Conservation (phyloP, 495 filamentous ascomycete species). For the Oleoguttula mirabilis region DNA sequence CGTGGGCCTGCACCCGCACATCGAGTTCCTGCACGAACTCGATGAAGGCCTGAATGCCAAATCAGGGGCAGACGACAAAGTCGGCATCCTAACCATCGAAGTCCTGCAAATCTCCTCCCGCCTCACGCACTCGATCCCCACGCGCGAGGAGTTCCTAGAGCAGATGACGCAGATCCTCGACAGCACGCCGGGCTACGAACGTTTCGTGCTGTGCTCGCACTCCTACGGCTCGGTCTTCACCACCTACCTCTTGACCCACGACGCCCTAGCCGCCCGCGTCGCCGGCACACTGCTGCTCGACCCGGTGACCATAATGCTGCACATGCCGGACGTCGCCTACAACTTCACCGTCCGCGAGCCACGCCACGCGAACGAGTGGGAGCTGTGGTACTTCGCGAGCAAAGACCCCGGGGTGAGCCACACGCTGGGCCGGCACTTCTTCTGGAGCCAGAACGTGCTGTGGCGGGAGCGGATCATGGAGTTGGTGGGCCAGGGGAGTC, state of each 20-base stretch:
- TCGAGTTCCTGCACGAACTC: constrained; percentile 18
- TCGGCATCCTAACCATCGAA: constrained; percentile 26
- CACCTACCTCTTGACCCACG: constrained; percentile 19
- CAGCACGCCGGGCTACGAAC: constrained; percentile 10
- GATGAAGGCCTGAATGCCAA: constrained; percentile 12
- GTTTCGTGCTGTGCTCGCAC: constrained; percentile 23
- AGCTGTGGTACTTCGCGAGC: constrained; percentile 24
- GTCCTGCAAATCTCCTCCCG: constrained; percentile 23
- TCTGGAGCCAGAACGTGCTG: constrained; percentile 25
- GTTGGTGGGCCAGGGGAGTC: constrained; percentile 22
- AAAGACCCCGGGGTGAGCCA: constrained; percentile 22
- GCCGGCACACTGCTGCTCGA: constrained; percentile 22
- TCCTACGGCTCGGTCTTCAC: constrained; percentile 25
- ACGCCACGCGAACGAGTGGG: constrained; percentile 21
- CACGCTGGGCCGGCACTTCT: constrained; percentile 24
- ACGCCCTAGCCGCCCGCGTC: constrained; percentile 13
- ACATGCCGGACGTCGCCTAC: constrained; percentile 25
- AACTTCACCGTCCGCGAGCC: constrained; percentile 25
- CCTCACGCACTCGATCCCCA: constrained; percentile 20
- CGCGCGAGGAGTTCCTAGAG: constrained; percentile 11
- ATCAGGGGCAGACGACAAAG: constrained; percentile 11
- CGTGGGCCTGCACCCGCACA: constrained; percentile 19
- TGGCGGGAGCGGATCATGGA: constrained; percentile 22
- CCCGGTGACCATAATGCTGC: constrained; percentile 23
- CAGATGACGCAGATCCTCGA: constrained; percentile 21